A percentile compares a stretch with the other conserved stretches of the same genome.
phyloP scores from a whole-genome alignment of 2,329 filamentous ascomycete species.

The Berkeleyomyces rouxiae region DNA sequence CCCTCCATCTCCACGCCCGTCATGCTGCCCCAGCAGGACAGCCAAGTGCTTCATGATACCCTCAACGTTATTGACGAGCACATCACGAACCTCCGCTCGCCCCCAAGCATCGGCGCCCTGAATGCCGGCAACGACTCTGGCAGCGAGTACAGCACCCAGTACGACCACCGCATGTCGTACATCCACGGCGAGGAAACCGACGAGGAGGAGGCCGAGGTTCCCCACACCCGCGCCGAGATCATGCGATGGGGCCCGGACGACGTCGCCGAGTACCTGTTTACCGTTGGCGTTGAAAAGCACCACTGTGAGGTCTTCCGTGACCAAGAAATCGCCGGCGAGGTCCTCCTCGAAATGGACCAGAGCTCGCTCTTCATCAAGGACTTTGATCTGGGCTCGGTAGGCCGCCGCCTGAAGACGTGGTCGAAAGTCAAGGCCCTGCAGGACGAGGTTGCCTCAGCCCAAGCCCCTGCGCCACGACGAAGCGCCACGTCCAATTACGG shows the following conservation, averaged over 20 bases:
- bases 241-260: slow-evolving; percentile 62
- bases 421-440: slow-evolving; percentile 88
- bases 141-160: slow-evolving; percentile 74
- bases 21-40: slow-evolving; percentile 29
- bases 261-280: slow-evolving; percentile 79
- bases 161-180: slow-evolving; percentile 67
- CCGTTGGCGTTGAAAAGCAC: slow-evolving; percentile 65
- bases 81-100: slow-evolving; percentile 64
- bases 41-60: slow-evolving; percentile 80
- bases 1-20: slow-evolving; percentile 18
- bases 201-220: slow-evolving; percentile 70
- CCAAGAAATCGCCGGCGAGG: slow-evolving; percentile 90
- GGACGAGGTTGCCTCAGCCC: slow-evolving; percentile 52
- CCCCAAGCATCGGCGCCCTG: slow-evolving; percentile 31
- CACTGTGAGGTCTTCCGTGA: slow-evolving; percentile 92
- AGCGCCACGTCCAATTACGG: slow-evolving; percentile 37
- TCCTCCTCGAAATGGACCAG: slow-evolving; percentile 87
- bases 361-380: slow-evolving; percentile 90
- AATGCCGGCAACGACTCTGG: slow-evolving; percentile 53
- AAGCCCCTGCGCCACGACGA: slow-evolving; percentile 25
- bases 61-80: slow-evolving; percentile 94
- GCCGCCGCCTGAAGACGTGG: slow-evolving; percentile 81
- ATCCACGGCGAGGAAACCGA: slow-evolving; percentile 92
- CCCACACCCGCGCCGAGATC: slow-evolving; percentile 57
- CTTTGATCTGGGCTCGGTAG: slow-evolving; percentile 83